phyloP scores from a whole-genome alignment of 768 basidiomycete species.

The Hydnum rufescens region DNA sequence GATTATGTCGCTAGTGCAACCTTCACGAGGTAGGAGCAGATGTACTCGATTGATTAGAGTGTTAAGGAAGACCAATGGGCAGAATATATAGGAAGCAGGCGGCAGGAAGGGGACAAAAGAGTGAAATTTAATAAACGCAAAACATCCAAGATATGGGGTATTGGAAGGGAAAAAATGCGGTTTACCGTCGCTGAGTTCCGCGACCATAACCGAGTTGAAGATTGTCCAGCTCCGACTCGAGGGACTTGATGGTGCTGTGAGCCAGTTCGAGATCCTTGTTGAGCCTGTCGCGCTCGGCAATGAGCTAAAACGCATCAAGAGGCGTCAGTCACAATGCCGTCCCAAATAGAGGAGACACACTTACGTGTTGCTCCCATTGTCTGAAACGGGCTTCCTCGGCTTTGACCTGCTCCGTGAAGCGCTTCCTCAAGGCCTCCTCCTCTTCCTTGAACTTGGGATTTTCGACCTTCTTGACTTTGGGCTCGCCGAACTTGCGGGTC shows the following conservation, averaged over 20 bases:
- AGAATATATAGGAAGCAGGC: background rate
- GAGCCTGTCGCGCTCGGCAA: conserved; percentile 92
- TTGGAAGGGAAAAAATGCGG: background rate
- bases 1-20: background rate
- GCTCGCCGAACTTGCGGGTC: conserved; percentile 96
- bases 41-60: background rate
- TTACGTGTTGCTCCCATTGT: conserved; percentile 96
- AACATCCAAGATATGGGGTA: no score
- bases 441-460: conserved; percentile 99
- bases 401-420: conserved; percentile 99
- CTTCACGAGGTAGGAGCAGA: background rate
- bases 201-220: conserved; percentile 73
- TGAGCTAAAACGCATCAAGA: conserved; percentile 37
- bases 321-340: conserved; percentile 11
- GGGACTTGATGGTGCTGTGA: conserved; percentile 75
- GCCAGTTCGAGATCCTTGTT: conserved; percentile 96
- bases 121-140: background rate
- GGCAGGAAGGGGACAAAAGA: background rate
- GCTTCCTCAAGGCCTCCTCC: conserved; percentile 87
- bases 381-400: conserved; percentile 92
- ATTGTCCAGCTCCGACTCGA: conserved; percentile 80
- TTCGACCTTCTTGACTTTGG: conserved; percentile 95
- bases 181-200: conserved; percentile 17
- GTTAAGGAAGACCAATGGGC: no score
- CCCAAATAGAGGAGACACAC: conserved; percentile 15